Evolutionary conservation across 2,329 filamentous ascomycete species (phyloP).

Genomic region (Xylaria sp.): DNA sequence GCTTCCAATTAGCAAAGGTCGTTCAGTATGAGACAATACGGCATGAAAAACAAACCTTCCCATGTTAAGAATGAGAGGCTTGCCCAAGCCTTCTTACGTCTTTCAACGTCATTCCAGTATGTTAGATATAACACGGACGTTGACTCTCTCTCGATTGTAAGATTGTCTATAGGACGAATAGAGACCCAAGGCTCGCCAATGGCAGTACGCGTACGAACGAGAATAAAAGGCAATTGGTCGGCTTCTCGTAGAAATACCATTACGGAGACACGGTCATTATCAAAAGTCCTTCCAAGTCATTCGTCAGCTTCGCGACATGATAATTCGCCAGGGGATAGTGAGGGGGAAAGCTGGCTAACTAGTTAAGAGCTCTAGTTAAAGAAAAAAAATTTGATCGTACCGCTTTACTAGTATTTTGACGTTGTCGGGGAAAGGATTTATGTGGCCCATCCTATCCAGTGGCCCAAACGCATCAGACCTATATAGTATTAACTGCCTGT

Average conservation of each 20-base stretch:
- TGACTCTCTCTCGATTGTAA: conserved; percentile 62
- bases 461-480: conserved; percentile 45
- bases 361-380: background rate
- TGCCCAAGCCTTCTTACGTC: conserved; percentile 62
- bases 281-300: conserved; percentile 57
- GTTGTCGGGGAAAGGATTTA: conserved; percentile 56
- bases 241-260: conserved; percentile 60
- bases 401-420: conserved; percentile 65
- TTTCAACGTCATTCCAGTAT: conserved; percentile 59
- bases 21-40: background rate
- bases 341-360: background rate
- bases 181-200: conserved; percentile 58
- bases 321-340: background rate
- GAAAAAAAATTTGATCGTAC: conserved; percentile 49
- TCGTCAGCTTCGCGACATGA: conserved; percentile 15
- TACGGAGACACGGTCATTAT: conserved; percentile 64
- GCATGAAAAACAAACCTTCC: conserved; percentile 60
- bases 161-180: conserved; percentile 62
- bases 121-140: conserved; percentile 59
- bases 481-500: conserved; percentile 17
- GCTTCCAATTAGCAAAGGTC: conserved; percentile 31
- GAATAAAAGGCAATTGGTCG: conserved; percentile 58
- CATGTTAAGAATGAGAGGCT: conserved; percentile 66
- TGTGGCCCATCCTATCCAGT: conserved; percentile 52
- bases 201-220: conserved; percentile 54